Evolutionary conservation across 2,329 filamentous ascomycete genomes (phyloP).

Genomic region (Ascochyta viciae-villosae): DNA sequence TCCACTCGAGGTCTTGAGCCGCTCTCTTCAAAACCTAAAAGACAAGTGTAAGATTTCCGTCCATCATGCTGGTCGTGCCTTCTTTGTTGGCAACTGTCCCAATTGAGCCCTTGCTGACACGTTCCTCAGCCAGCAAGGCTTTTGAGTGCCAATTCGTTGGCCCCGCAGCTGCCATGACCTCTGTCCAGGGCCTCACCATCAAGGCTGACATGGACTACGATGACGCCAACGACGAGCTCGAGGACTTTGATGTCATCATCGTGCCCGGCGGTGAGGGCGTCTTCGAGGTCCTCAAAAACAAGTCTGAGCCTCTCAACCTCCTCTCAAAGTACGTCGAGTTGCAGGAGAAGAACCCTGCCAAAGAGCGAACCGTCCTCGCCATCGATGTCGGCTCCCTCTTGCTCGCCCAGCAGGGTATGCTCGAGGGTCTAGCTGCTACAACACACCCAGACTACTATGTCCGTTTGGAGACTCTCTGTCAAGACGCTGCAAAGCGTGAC

Average conservation of each 20-base stretch:
- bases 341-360: constrained; percentile 78
- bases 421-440: constrained; percentile 80
- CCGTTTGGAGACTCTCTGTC: constrained; percentile 81
- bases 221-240: constrained; percentile 74
- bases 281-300: constrained; percentile 68
- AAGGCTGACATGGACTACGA: constrained; percentile 79
- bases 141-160: constrained; percentile 62
- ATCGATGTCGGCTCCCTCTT: constrained; percentile 82
- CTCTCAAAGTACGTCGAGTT: constrained; percentile 80
- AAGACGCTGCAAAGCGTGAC: constrained; percentile 73
- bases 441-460: constrained; percentile 83
- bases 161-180: constrained; percentile 55
- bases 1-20: constrained; percentile 64
- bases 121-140: constrained; percentile 56
- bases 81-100: neutral
- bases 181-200: constrained; percentile 71
- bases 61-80: constrained; percentile 1
- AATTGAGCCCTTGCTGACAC: constrained; percentile 30
- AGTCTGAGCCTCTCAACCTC: constrained; percentile 66
- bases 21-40: constrained; percentile 61
- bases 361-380: constrained; percentile 81
- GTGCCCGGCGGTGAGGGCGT: constrained; percentile 74
- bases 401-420: constrained; percentile 77
- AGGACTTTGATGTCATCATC: constrained; percentile 81
- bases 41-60: constrained; percentile 54